A percentile compares a stretch with the other conserved stretches of the same genome.
phyloP scores from a whole-genome alignment of 164 flowering plant species.

The Paratinospora sagittata region DNA sequence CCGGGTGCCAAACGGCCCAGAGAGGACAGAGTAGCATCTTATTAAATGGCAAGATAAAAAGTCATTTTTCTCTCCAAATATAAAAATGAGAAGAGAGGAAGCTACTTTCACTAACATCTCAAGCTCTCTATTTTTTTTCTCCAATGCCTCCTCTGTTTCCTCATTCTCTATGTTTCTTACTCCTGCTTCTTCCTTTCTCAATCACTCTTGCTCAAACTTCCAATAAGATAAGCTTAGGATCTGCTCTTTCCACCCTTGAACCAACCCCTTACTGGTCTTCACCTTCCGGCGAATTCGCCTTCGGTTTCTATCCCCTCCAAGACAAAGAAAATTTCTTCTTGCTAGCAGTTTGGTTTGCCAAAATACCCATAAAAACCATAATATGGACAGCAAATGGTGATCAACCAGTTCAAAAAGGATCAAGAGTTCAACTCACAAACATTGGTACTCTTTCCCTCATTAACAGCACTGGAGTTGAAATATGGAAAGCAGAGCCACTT shows the following conservation, averaged over 20 bases:
- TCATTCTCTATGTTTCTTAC: neutral
- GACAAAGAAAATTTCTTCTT: constrained; percentile 13
- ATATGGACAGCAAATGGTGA: constrained; percentile 26
- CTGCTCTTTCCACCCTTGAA: constrained; percentile 12
- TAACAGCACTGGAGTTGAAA: neutral
- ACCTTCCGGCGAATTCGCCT: constrained; percentile 28
- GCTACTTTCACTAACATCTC: no score
- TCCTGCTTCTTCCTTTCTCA: neutral
- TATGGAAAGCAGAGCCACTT: neutral
- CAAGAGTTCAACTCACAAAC: constrained; percentile 10
- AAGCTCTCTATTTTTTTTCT: neutral
- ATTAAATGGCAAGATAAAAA: no score
- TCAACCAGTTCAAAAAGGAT: constrained; percentile 10
- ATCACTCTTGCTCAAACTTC: neutral
- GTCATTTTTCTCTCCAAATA: no score
- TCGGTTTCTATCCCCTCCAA: constrained; percentile 20
- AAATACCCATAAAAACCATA: constrained; percentile 22
- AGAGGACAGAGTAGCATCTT: no score
- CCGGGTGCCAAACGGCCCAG: no score
- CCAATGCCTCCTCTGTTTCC: constrained; percentile 1
- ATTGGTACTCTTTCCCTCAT: constrained; percentile 1
- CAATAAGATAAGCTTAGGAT: no score
- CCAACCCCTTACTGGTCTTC: constrained; percentile 19
- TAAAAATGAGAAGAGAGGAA: no score
- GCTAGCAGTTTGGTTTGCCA: constrained; percentile 26